Evolutionary conservation across 2,329 filamentous ascomycete genomes (phyloP).

Genomic region (Zymoseptoria pseudotritici): DNA sequence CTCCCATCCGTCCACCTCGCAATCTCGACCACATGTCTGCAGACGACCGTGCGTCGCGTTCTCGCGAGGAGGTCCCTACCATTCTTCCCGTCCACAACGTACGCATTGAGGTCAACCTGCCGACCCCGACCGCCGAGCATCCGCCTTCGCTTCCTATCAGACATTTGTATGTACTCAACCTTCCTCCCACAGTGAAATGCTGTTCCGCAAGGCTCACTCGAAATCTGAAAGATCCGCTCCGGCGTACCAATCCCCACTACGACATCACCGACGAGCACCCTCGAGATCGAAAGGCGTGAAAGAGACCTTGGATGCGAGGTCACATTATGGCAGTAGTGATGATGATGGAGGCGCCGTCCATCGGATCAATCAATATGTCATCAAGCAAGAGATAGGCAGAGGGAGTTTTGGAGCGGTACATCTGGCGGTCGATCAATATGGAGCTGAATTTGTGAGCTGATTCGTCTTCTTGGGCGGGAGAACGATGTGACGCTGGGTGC

Average conservation of each 20-base stretch:
- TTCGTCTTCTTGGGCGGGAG: background rate
- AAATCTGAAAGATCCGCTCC: slow-evolving; percentile 44
- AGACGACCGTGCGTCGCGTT: background rate
- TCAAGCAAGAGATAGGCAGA: slow-evolving; percentile 91
- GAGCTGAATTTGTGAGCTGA: slow-evolving; percentile 75
- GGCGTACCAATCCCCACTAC: slow-evolving; percentile 54
- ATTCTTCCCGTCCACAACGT: slow-evolving; percentile 39
- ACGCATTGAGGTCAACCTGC: slow-evolving; percentile 38
- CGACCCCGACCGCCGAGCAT: slow-evolving; percentile 24
- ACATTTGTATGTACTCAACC: slow-evolving; percentile 40
- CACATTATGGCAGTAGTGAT: slow-evolving; percentile 78
- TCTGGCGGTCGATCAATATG: slow-evolving; percentile 81
- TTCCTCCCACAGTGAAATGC: background rate
- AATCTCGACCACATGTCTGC: background rate
- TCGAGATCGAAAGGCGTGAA: slow-evolving; percentile 57
- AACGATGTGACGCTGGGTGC: background rate
- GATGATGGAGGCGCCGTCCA: slow-evolving; percentile 74
- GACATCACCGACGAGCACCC: slow-evolving; percentile 56
- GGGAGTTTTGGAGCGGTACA: slow-evolving; percentile 95
- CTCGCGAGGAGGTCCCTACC: slow-evolving; percentile 22
- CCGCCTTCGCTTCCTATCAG: slow-evolving; percentile 34
- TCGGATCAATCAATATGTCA: slow-evolving; percentile 88
- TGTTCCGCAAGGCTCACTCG: slow-evolving; percentile 16
- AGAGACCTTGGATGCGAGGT: slow-evolving; percentile 88
- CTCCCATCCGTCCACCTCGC: background rate